Base-by-base conservation (phyloP, 495 filamentous ascomycete species). In the Aspergillus nidulans region DNA sequence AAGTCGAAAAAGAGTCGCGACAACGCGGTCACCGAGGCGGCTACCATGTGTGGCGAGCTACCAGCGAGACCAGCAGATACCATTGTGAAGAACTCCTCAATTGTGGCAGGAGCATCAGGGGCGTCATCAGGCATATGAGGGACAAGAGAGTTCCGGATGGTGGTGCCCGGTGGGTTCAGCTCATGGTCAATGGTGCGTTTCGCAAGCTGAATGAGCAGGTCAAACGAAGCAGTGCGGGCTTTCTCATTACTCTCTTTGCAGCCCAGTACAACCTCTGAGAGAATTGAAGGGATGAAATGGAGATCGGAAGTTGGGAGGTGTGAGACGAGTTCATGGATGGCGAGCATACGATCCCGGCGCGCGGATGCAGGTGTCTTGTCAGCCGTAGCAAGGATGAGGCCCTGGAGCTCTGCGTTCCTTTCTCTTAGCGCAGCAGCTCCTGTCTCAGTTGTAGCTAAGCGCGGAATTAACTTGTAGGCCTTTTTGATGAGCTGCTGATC, bases 401-500 rank as follows among this genome's bases (percentile, higher is more conserved):
- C 71, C 69, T 96, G 91, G 15, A 97, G 76, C 63, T 96, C 91
- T 0, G 63, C 59, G 55, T 80, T 86, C 50, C 90, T 85, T 56
- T 89, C 83, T 57, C 78, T 60, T 6, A 98, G 79, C 13, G 91
- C 90, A 5, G 72, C 71, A 30, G 76, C 77, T 15, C 95, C 95
- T 24, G 72, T 77, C n/a, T 84, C 79, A 6, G 91, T 92, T 26
- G 88, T 84, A 3, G 88, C 86, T 40, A 98, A 81, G 26, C 92
- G 84, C 7, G 94, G 92, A 50, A 98, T 90, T 45, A 98, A 78
- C 70, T 97, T 97, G 77, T 97, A 98, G 3, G 94, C 92, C 73
- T 98, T 98, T 82, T 98, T 98, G 68, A 97, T 91, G n/a, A 98
- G 77, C 64, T 97, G 92, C 23, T 94, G 87, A 58, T 97, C 95